phyloP scores from a whole-genome alignment of 2,329 filamentous ascomycete species.

The Cordyceps farinosa region DNA sequence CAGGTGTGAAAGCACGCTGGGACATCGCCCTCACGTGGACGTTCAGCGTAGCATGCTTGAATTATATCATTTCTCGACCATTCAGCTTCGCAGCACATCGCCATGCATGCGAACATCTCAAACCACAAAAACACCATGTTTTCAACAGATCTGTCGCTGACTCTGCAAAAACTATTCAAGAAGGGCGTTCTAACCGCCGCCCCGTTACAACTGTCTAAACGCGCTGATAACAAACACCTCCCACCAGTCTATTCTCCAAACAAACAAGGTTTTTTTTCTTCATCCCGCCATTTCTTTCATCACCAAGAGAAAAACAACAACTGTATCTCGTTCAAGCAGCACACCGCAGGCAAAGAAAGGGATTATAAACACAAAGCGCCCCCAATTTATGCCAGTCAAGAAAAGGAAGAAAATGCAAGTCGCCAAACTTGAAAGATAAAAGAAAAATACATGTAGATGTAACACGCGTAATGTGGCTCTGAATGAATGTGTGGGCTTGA shows the following conservation, averaged over 20 bases:
- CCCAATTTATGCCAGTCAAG: neutral
- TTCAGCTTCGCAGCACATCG: too few species aligned
- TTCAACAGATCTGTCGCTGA: slow-evolving; percentile 12
- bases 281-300: neutral
- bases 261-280: neutral
- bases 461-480: neutral
- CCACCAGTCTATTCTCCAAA: neutral
- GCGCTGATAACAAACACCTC: neutral
- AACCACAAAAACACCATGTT: neutral
- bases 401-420: neutral
- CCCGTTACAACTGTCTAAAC: neutral
- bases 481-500: neutral
- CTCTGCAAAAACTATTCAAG: slow-evolving; percentile 6
- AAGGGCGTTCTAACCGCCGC: neutral
- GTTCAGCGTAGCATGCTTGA: neutral
- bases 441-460: neutral
- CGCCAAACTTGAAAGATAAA: neutral
- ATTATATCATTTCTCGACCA: neutral
- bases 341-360: neutral
- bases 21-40: too few species aligned
- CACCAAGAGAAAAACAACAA: neutral
- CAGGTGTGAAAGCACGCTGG: too few species aligned
- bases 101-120: neutral
- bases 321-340: neutral
- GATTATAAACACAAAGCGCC: neutral